Evolutionary conservation across 2,329 filamentous ascomycete genomes (phyloP), one percentile per base, ranked within the genome.

Genomic region (Macrophomina phaseolina): DNA sequence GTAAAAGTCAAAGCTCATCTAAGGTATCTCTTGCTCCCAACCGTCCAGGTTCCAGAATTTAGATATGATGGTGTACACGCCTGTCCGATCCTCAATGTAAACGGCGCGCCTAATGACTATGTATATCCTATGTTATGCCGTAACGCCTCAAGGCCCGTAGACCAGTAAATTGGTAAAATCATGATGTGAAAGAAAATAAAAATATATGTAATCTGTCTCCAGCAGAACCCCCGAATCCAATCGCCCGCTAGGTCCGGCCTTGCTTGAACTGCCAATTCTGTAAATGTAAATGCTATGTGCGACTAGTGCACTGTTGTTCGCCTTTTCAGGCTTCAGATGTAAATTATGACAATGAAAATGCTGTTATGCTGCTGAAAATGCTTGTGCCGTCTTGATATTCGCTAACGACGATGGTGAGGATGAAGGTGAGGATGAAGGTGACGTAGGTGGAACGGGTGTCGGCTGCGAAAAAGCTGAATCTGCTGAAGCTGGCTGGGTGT

Each of bases 21-120:
- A 61, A 60, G 56, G 56, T 61, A 61, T 61, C 56, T 61, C 40
- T 61, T 40, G 40, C 56, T 16, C 14, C 30, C n/a, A 9, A n/a
- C 34, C 18, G 14, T 38, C 38, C 38, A 5, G 14, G 4, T 32
- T 7, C 40, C 16, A 6, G 8, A 34, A 46, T n/a, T 11, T 23
- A 23, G 12, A 11, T 34, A 1, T 16, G 16, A 46, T 30, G 34
- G 48, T 48, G 38, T n/a, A 49, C 45, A 38, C n/a, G 12, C 32
- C 42, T 28, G 32, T 14, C 23, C 28, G 23, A 49, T 28, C 36
- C 38, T 5, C 3, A 38, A 49, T 9, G 16, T 18, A 14, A n/a
- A 23, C 18, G 23, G 23, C 23, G 38, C 36, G 14, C 18, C 45
- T n/a, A 45, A 12, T 38, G 36, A 38, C 6, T 23, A 12, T 38